Base-by-base conservation (phyloP, 139 green algal species). In the Auxenochlorella pyrenoidosa region DNA sequence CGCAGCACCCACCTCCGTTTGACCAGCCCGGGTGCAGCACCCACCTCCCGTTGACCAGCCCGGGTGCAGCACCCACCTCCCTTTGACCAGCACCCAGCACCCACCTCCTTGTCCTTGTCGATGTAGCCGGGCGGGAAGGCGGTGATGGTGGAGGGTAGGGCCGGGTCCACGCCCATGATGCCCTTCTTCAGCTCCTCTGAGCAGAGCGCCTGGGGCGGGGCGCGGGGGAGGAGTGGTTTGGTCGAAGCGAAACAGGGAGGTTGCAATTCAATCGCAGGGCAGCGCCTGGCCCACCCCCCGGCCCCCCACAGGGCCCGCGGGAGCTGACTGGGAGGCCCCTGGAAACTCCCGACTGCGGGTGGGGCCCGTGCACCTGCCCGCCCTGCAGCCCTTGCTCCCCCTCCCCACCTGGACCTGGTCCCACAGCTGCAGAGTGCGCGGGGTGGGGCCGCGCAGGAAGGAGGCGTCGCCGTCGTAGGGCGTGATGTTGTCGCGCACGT, bases 71-170 rank as follows among this genome's bases (percentile, higher is more conserved):
- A n/a, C n/a, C n/a, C n/a, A n/a, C n/a, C n/a, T n/a, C n/a, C n/a
- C n/a, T n/a, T n/a, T n/a, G n/a, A n/a, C n/a, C n/a, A n/a, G n/a
- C n/a, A 32, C 32, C 30, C 40, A 34, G 82, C 90, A 71, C 89
- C 88, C 60, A 96, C 83, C 85, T 95, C 92, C 58, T 88, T 75
- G 0, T 93, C 90, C 70, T 88, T 85, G 71, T 95, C 75, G 71
- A 97, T 95, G 92, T 96, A 97, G 63, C 94, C 94, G 28, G 93
- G 88, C 0, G 40, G 58, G 84, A 95, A 94, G 51, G 88, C 86
- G 6, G 88, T 91, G 90, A 96, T 94, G 83, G 71, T 93, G 75
- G 92, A 94, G 65, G 94, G 94, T 60, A 89, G 89, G 51, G 44
- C 34, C 15, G 91, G 86, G 86, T 97, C 94, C 13, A 94, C 89